Base-by-base conservation (phyloP, 805 yeast species). In the Candida railenensis region DNA sequence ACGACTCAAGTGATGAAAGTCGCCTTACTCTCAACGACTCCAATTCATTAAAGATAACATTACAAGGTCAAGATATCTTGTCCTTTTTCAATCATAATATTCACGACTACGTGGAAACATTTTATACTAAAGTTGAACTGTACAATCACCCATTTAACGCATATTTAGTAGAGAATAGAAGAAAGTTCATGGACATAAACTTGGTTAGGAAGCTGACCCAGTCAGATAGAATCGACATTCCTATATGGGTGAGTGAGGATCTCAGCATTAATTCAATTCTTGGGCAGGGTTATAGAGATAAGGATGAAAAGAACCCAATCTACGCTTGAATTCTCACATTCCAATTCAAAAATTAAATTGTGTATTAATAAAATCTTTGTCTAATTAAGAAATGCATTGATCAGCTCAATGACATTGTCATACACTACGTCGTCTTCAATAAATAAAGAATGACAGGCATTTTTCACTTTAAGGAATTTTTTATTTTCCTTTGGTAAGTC, bases 61-160 rank as follows among this genome's bases (percentile, higher is more conserved):
- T 62, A 11, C 48, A 54, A 14, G 53, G 37, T 2, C 45, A 48
- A 2, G 58, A 53, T 18, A 25, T 60, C 9, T 36, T 34, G 2
- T 28, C 28, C 8, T 48, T 58, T 15, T 54, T 58, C 33, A 48
- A 46, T 3, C 19, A 18, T 9, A 12, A 12, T 12, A 20, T 16
- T 9, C 39, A 20, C 2, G 22, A 37, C 4, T 42, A 44, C n/a
- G 43, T 54, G 1, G 65, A 61, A 43, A 30, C 46, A 36, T 36
- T 54, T 25, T 61, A 59, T 28, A 49, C 49, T 3, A 30, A 19
- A 14, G 34, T 46, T 22, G 25, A 28, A 1, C 12, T 25, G 11
- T 28, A 46, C 20, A 43, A 46, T 11, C 34, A 28, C 5, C 15
- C 7, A 3, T 40, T 40, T 36, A 8, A 18, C 4, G 22, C n/a